Conservation (phyloP, 495 filamentous ascomycete genomes). For the Cercophora samala region DNA sequence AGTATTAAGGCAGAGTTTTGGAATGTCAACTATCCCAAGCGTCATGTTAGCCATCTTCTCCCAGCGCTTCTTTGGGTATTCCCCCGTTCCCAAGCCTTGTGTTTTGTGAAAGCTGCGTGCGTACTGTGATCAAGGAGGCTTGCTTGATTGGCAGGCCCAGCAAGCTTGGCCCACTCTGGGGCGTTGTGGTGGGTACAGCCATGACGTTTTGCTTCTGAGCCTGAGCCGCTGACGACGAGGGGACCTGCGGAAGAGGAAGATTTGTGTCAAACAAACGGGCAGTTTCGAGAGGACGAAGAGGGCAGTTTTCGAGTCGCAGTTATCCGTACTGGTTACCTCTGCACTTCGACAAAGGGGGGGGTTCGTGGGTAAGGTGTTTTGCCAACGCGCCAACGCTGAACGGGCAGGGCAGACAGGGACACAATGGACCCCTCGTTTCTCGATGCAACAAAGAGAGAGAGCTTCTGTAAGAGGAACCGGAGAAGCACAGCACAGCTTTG, state of each 20-base stretch:
- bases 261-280: not conserved
- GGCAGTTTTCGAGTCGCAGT: not conserved
- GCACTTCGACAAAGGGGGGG: not conserved
- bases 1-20: constrained; percentile 79
- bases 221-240: not conserved
- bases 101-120: constrained; percentile 13
- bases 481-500: not conserved
- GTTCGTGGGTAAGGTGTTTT: constrained; percentile 4
- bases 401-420: not conserved
- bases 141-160: constrained; percentile 73
- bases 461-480: not conserved
- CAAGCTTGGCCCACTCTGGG: constrained; percentile 42
- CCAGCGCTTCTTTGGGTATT: constrained; percentile 17
- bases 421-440: not conserved
- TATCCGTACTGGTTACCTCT: not conserved
- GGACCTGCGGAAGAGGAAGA: not conserved
- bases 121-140: constrained; percentile 73
- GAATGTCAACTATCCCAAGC: constrained; percentile 59
- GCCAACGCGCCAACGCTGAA: constrained; percentile 2
- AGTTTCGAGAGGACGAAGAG: not conserved
- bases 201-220: constrained; percentile 24
- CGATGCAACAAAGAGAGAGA: not conserved
- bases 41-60: constrained; percentile 18
- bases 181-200: constrained; percentile 38
- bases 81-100: not conserved